phyloP scores from a whole-genome alignment of 495 filamentous ascomycete genomes.

The Aspergillus mulundensis region DNA sequence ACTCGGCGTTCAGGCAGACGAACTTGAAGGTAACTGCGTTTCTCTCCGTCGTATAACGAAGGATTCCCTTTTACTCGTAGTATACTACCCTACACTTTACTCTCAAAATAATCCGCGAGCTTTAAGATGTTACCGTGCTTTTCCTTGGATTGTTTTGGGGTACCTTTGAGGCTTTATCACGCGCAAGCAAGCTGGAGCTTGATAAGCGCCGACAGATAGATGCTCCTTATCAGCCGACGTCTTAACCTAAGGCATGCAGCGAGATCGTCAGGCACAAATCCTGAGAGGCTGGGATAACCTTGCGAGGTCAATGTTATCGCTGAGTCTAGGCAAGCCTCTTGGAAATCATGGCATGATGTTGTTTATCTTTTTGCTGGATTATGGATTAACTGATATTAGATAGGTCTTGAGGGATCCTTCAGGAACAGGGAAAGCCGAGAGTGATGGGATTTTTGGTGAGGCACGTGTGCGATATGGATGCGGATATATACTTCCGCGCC shows the following conservation, averaged over 20 bases:
- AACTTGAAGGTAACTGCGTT: not conserved
- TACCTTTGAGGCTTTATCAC: not conserved
- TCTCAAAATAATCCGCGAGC: not conserved
- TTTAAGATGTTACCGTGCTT: not conserved
- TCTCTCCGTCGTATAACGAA: not conserved
- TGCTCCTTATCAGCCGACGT: not conserved
- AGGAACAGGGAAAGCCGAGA: no score
- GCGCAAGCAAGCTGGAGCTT: constrained; percentile 7
- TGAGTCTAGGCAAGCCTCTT: no score
- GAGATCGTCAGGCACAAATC: not conserved
- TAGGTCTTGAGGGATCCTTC: no score
- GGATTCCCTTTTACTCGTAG: not conserved
- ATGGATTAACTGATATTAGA: no score
- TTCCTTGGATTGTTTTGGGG: not conserved
- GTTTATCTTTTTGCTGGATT: no score
- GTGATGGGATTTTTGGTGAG: no score
- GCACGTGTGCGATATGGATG: no score
- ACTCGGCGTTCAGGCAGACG: constrained; percentile 8
- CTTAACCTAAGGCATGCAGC: not conserved
- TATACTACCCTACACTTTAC: not conserved
- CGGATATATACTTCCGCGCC: no score
- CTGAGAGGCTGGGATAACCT: not conserved
- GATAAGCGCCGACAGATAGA: constrained; percentile 1
- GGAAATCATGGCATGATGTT: no score
- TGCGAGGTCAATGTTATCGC: no score